Percentiles rank a stretch among this genome's conserved stretches.
These are phyloP conservation scores for Castanea mollissima DNA, from an alignment of 306 rosid genomes.

Conservation along the genomic window DNA sequence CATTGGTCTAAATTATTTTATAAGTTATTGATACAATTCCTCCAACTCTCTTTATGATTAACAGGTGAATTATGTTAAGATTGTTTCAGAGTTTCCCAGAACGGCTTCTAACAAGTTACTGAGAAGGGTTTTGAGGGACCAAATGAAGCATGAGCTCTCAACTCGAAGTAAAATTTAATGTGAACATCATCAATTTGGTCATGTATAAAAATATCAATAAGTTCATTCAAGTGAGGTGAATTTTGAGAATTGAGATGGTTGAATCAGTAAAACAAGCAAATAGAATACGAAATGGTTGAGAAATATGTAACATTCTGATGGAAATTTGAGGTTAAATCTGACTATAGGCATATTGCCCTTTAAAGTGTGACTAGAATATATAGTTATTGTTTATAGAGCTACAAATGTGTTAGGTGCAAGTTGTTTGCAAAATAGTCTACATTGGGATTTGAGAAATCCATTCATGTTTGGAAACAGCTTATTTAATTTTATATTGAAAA, in stretches of 20 bases:
- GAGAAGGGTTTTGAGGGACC: constrained; percentile 80
- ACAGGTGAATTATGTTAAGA: constrained; percentile 60
- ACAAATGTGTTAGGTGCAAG: too few species aligned
- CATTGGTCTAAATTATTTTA: constrained; percentile 3
- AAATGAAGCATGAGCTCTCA: constrained; percentile 61
- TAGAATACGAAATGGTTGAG: too few species aligned
- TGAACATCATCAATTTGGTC: background rate
- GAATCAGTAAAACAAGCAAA: too few species aligned
- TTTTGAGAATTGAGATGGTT: background rate
- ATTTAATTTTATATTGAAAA: too few species aligned
- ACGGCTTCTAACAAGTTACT: constrained; percentile 77
- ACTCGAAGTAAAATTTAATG: constrained; percentile 58
- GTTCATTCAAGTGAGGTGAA: background rate
- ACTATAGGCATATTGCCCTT: too few species aligned
- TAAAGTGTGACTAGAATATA: too few species aligned
- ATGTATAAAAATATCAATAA: background rate
- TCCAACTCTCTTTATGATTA: constrained; percentile 6
- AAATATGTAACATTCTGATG: too few species aligned
- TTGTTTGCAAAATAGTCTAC: too few species aligned
- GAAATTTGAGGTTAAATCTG: too few species aligned
- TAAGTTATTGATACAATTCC: background rate
- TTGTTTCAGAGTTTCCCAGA: constrained; percentile 69
- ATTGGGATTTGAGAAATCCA: too few species aligned
- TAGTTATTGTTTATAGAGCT: too few species aligned
- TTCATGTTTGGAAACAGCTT: too few species aligned